phyloP scores from a whole-genome alignment of 2,329 filamentous ascomycete genomes.

The Erysiphe pisi region DNA sequence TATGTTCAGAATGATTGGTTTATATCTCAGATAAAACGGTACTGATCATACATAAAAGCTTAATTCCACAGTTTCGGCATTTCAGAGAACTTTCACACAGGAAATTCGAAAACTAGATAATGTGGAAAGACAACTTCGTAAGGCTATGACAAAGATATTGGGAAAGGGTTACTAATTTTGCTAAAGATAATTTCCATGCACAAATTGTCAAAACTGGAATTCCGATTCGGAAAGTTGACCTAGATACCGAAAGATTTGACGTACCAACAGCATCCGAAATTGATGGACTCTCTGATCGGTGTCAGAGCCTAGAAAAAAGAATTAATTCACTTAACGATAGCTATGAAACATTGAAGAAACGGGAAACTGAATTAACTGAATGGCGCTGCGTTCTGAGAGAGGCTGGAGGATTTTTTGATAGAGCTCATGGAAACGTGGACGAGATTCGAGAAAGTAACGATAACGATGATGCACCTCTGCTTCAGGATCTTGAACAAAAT shows the following conservation, averaged over 20 bases:
- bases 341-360: conserved; percentile 96
- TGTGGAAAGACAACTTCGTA: conserved; percentile 93
- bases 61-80: conserved; percentile 84
- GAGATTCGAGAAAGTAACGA: conserved; percentile 87
- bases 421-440: conserved; percentile 90
- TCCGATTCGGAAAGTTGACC: conserved; percentile 75
- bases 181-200: conserved; percentile 72
- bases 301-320: conserved; percentile 83
- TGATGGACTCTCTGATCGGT: conserved; percentile 85
- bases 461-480: conserved; percentile 76
- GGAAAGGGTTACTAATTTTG: conserved; percentile 29
- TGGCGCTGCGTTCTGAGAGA: conserved; percentile 98
- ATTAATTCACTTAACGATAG: conserved; percentile 90
- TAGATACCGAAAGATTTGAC: conserved; percentile 76
- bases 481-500: conserved; percentile 86
- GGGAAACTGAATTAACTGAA: conserved; percentile 91
- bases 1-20: background rate
- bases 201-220: conserved; percentile 95
- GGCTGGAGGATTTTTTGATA: conserved; percentile 93
- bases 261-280: conserved; percentile 89
- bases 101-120: conserved; percentile 97
- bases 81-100: conserved; percentile 94
- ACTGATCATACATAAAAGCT: conserved; percentile 47
- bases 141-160: conserved; percentile 38
- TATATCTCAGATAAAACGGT: background rate